Percentiles rank a stretch among this genome's conserved stretches.
These are phyloP conservation scores for Podaxis sp. DNA, from an alignment of 768 basidiomycete species.

Conservation along the genomic window DNA sequence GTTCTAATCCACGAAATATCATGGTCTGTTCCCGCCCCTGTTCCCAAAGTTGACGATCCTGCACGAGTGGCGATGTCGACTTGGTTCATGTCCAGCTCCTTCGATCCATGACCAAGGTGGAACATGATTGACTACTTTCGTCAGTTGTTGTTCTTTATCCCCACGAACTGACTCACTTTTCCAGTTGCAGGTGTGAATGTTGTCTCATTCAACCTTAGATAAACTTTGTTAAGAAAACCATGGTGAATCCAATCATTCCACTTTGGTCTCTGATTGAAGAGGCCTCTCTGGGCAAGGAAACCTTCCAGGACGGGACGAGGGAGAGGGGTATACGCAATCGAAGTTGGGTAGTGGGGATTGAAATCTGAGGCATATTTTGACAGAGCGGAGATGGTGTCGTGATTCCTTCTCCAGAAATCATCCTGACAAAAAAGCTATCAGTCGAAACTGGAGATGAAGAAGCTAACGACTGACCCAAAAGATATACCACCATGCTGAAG, in stretches of 20 bases:
- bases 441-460: not conserved
- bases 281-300: constrained; percentile 62
- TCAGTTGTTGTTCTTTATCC: not conserved
- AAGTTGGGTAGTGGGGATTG: constrained; percentile 68
- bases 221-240: constrained; percentile 72
- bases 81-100: constrained; percentile 63
- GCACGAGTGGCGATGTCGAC: constrained; percentile 54
- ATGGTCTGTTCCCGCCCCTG: constrained; percentile 71
- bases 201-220: constrained; percentile 68
- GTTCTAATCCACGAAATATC: constrained; percentile 59
- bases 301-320: constrained; percentile 61
- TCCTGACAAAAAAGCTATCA: constrained; percentile 45
- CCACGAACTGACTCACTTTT: not conserved
- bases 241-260: constrained; percentile 54
- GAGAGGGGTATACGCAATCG: constrained; percentile 72
- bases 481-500: constrained; percentile 76
- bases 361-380: constrained; percentile 55
- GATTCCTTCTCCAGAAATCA: constrained; percentile 73
- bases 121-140: constrained; percentile 55
- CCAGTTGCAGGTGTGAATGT: constrained; percentile 36
- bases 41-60: constrained; percentile 57
- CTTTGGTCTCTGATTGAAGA: constrained; percentile 45
- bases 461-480: constrained; percentile 58
- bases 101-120: constrained; percentile 53
- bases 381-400: constrained; percentile 53